These are phyloP conservation scores for Fraxinus ornus DNA, from an alignment of 305 asterid genomes.

Conservation along the genomic window DNA sequence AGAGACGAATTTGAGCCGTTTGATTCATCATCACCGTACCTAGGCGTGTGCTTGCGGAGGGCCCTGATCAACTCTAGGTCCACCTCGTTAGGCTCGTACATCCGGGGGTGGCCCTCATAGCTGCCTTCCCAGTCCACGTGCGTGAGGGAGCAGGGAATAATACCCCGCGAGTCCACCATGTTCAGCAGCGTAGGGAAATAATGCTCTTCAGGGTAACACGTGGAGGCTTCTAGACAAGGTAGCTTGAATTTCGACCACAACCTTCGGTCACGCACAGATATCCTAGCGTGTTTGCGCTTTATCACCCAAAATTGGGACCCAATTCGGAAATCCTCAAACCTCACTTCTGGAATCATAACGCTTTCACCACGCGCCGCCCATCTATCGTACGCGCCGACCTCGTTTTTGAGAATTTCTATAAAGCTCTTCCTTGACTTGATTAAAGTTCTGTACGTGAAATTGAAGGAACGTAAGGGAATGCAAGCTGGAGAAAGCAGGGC, in stretches of 20 bases:
- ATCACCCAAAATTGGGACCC: slow-evolving; percentile 84
- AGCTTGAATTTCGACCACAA: slow-evolving; percentile 76
- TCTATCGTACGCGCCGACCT: slow-evolving; percentile 60
- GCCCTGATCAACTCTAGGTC: slow-evolving; percentile 41
- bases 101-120: slow-evolving; percentile 65
- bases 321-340: slow-evolving; percentile 59
- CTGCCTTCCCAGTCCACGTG: slow-evolving; percentile 74
- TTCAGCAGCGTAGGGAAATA: slow-evolving; percentile 73
- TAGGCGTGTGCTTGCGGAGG: slow-evolving; percentile 40
- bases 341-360: slow-evolving; percentile 70
- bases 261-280: slow-evolving; percentile 50
- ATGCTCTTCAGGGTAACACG: slow-evolving; percentile 96
- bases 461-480: slow-evolving; percentile 63
- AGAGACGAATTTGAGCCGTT: slow-evolving; percentile 40
- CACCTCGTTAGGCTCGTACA: slow-evolving; percentile 51
- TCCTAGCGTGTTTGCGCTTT: slow-evolving; percentile 61
- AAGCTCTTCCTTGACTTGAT: slow-evolving; percentile 49
- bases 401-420: slow-evolving; percentile 58
- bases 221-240: slow-evolving; percentile 46
- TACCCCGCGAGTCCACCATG: slow-evolving; percentile 73
- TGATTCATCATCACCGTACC: slow-evolving; percentile 51
- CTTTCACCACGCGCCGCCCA: slow-evolving; percentile 91
- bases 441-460: slow-evolving; percentile 39
- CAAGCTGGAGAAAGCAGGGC: slow-evolving; percentile 73
- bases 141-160: slow-evolving; percentile 69